phyloP scores from a whole-genome alignment of 768 basidiomycete species.

The Russula dissimulans region DNA sequence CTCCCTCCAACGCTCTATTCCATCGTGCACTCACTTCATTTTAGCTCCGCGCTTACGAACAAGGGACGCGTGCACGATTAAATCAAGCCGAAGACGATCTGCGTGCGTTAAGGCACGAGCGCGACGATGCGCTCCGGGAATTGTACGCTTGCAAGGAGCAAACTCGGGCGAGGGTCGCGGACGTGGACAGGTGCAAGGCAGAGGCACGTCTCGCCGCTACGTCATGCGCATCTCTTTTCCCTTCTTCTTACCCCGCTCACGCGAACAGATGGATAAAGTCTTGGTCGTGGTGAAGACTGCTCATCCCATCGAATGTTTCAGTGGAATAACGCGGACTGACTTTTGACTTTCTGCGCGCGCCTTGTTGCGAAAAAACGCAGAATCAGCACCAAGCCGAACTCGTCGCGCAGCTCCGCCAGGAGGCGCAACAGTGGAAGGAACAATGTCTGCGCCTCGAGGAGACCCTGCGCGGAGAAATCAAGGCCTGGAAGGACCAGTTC shows the following conservation, averaged over 20 bases:
- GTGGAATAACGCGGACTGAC: background rate
- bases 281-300: background rate
- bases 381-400: conserved; percentile 51
- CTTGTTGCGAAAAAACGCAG: conserved; percentile 29
- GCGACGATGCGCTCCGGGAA: conserved; percentile 16
- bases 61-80: conserved; percentile 12
- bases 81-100: conserved; percentile 15
- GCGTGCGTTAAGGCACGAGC: conserved; percentile 11
- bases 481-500: conserved; percentile 76
- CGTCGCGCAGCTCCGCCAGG: conserved; percentile 52
- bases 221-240: no score
- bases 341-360: no score
- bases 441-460: conserved; percentile 45
- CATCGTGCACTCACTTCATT: background rate
- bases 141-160: conserved; percentile 9
- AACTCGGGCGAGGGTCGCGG: conserved; percentile 2
- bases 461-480: conserved; percentile 38
- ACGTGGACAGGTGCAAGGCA: conserved; percentile 18
- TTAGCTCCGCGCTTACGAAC: conserved; percentile 16
- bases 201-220: conserved; percentile 2
- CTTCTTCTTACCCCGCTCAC: background rate
- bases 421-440: conserved; percentile 64
- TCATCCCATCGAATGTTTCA: background rate
- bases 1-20: background rate
- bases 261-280: conserved; percentile 1